Conservation (phyloP, 139 green algal genomes). For the Chloropicon primus region DNA sequence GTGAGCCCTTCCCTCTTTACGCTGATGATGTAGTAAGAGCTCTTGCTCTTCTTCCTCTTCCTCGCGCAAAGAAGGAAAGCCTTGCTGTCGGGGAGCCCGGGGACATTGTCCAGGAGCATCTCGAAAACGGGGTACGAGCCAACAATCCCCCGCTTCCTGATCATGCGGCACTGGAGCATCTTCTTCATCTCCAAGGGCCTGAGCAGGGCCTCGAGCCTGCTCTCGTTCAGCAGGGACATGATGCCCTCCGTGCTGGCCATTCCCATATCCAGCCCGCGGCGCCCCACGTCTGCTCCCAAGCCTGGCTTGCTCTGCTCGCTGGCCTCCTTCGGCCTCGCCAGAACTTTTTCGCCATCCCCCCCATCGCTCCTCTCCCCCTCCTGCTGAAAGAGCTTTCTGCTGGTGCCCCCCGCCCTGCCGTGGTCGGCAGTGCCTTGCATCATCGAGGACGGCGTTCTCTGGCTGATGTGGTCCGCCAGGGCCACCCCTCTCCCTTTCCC, state of each 20-base stretch:
- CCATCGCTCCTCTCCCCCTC: no score
- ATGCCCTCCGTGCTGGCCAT: neutral
- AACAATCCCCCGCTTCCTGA: neutral
- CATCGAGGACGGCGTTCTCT: no score
- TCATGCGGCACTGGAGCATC: neutral
- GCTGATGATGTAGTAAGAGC: constrained; percentile 1
- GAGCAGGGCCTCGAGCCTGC: neutral
- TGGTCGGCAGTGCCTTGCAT: no score
- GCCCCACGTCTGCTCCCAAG: neutral
- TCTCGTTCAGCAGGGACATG: neutral
- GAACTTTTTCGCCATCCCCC: no score
- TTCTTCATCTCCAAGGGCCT: neutral
- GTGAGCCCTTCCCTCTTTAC: neutral
- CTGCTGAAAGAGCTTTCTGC: neutral
- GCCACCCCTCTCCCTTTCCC: neutral
- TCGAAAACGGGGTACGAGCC: constrained; percentile 2
- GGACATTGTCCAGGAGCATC: neutral
- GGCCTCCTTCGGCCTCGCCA: neutral
- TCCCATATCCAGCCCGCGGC: neutral
- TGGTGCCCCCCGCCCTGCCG: no score
- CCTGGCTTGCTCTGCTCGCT: neutral
- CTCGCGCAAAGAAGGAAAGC: constrained; percentile 1
- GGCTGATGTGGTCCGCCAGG: neutral
- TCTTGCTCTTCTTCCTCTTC: constrained; percentile 2
- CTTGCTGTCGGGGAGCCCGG: neutral